Conservation (phyloP, 371 early-diverging fungal species). For the Nosema muscidifuracis region DNA sequence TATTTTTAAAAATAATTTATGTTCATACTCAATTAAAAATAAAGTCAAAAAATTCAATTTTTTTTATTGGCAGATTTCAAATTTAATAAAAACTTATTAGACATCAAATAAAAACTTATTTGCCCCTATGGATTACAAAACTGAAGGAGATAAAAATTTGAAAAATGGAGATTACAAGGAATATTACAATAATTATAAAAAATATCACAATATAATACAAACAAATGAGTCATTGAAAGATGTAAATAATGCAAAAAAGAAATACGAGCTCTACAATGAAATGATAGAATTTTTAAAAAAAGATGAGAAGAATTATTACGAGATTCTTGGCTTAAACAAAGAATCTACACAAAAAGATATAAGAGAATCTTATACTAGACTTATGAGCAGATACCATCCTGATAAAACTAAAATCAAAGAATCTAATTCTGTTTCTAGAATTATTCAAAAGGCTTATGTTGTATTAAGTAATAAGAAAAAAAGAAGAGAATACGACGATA, state of each 20-base stretch:
- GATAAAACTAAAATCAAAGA: conserved; percentile 82
- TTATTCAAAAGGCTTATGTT: conserved; percentile 81
- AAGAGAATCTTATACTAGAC: conserved; percentile 85
- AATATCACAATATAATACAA: conserved; percentile 10
- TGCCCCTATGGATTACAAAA: conserved; percentile 24
- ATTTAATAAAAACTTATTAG: too few species aligned
- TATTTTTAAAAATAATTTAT: too few species aligned
- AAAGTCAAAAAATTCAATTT: too few species aligned
- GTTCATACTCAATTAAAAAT: too few species aligned
- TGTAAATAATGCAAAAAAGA: conserved; percentile 27
- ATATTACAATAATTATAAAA: conserved; percentile 18
- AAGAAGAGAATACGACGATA: conserved; percentile 73
- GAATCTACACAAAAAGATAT: conserved; percentile 74
- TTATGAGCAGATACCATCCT: conserved; percentile 85
- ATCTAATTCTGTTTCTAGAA: conserved; percentile 83
- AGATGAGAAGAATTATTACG: conserved; percentile 47
- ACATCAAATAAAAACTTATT: too few species aligned
- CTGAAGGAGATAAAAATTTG: conserved; percentile 13
- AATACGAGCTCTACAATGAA: conserved; percentile 28
- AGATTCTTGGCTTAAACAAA: conserved; percentile 73
- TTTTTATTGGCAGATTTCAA: too few species aligned
- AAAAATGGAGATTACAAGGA: conserved; percentile 12
- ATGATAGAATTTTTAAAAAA: conserved; percentile 36
- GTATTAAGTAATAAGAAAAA: conserved; percentile 80
- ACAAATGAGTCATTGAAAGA: conserved; percentile 9